Conservation (phyloP, 768 basidiomycete genomes). For the Amyloporia xantha region DNA sequence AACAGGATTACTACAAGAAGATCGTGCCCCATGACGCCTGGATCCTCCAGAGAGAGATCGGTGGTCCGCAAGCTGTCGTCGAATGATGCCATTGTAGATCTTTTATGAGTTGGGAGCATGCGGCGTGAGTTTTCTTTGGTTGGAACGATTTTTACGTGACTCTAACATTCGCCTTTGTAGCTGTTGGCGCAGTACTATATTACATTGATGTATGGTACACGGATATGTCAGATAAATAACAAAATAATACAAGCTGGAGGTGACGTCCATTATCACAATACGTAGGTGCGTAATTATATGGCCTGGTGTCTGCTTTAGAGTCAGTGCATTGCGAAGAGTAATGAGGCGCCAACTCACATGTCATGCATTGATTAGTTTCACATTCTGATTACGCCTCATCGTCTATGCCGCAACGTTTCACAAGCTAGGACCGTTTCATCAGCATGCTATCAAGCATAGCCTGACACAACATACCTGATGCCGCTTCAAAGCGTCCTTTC, state of each 20-base stretch:
- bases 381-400: constrained; percentile 33
- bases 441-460: constrained; percentile 20
- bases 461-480: constrained; percentile 73
- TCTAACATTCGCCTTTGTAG: too few relatives aligned
- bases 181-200: not conserved
- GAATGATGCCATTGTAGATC: too few relatives aligned
- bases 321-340: too few relatives aligned
- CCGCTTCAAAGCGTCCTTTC: constrained; percentile 81
- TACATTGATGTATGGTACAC: not conserved
- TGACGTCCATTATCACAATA: not conserved
- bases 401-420: constrained; percentile 71
- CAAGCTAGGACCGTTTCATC: constrained; percentile 36
- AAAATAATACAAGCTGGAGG: not conserved
- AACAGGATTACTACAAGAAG: constrained; percentile 85
- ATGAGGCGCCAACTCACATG: too few relatives aligned
- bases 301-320: too few relatives aligned
- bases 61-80: constrained; percentile 5
- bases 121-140: constrained; percentile 7
- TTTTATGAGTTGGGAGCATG: too few relatives aligned
- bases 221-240: not conserved
- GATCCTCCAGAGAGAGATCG: constrained; percentile 65
- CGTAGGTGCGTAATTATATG: not conserved
- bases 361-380: not conserved
- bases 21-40: constrained; percentile 80
- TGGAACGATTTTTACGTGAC: too few relatives aligned